phyloP scores from a whole-genome alignment of 306 rosid genomes.

The Quercus gilva region DNA sequence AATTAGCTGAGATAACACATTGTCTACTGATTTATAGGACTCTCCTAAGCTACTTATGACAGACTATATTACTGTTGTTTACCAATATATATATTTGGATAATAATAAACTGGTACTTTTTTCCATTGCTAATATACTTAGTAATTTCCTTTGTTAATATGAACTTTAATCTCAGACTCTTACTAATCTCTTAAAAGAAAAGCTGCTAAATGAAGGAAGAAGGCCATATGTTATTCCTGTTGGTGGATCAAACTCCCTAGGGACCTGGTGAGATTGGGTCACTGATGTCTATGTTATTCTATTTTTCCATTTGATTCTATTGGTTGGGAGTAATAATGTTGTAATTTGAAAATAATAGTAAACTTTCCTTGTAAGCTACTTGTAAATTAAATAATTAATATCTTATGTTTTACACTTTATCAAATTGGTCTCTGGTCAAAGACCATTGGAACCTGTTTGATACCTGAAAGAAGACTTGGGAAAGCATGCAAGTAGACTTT shows the following conservation, averaged over 20 bases:
- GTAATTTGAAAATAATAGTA: neutral
- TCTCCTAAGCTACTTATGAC: neutral
- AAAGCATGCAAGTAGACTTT: neutral
- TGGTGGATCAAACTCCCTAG: slow-evolving; percentile 89
- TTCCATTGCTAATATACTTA: neutral
- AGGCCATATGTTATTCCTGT: slow-evolving; percentile 88
- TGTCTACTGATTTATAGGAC: neutral
- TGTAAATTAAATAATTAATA: neutral
- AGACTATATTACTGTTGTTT: neutral
- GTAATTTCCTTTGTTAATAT: slow-evolving; percentile 3
- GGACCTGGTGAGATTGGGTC: slow-evolving; percentile 72
- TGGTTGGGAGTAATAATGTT: neutral
- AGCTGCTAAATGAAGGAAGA: slow-evolving; percentile 79
- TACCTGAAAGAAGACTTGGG: neutral
- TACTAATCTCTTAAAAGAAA: slow-evolving; percentile 57
- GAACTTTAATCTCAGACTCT: slow-evolving; percentile 49
- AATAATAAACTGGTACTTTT: neutral
- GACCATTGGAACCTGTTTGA: neutral
- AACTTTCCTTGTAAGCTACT: neutral
- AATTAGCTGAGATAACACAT: neutral
- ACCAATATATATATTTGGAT: neutral
- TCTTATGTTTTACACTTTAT: neutral
- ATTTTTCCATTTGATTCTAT: slow-evolving; percentile 8
- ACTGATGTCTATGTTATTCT: slow-evolving; percentile 10
- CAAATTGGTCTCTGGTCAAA: neutral